phyloP scores from a whole-genome alignment of 2,329 filamentous ascomycete genomes.

The Xylaria hypoxylon region DNA sequence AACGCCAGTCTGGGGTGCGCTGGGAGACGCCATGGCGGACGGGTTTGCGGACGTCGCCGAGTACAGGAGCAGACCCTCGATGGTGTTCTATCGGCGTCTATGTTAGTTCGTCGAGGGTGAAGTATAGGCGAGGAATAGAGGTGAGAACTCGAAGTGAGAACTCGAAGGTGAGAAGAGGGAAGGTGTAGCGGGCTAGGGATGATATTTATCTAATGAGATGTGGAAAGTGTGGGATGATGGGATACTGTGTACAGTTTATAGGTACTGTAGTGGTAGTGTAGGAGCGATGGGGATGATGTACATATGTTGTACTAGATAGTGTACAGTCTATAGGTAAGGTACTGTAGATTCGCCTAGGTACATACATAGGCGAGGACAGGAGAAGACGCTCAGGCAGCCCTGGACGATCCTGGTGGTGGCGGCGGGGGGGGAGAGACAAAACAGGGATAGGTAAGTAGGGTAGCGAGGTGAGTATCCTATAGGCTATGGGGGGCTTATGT shows the following conservation, averaged over 20 bases:
- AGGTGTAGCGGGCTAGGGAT: constrained; percentile 23
- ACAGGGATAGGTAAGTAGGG: constrained; percentile 6
- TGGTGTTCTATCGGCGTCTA: constrained; percentile 32
- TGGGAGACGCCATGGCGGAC: constrained; percentile 51
- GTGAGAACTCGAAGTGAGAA: constrained; percentile 22
- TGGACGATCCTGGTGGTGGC: constrained; percentile 1
- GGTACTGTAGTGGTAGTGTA: not conserved
- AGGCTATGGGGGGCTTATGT: too few species aligned
- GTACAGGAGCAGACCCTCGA: constrained; percentile 39
- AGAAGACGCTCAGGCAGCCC: not conserved
- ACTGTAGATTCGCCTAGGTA: not conserved
- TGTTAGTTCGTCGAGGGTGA: constrained; percentile 32
- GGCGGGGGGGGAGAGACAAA: constrained; percentile 2
- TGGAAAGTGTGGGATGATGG: constrained; percentile 24
- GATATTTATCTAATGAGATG: constrained; percentile 32
- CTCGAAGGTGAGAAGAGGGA: constrained; percentile 12
- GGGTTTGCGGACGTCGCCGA: constrained; percentile 50
- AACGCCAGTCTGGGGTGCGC: constrained; percentile 56
- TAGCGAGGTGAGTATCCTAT: too few species aligned
- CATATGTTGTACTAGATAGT: not conserved
- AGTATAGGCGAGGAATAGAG: constrained; percentile 3
- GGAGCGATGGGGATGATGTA: not conserved
- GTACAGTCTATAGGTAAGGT: not conserved
- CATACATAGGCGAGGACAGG: too few species aligned
- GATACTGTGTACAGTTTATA: not conserved